Evolutionary conservation across 1,284 basidiomycete species (phyloP), one percentile per base, ranked within the genome.

Genomic region (Boletellus dicymbophilus): DNA sequence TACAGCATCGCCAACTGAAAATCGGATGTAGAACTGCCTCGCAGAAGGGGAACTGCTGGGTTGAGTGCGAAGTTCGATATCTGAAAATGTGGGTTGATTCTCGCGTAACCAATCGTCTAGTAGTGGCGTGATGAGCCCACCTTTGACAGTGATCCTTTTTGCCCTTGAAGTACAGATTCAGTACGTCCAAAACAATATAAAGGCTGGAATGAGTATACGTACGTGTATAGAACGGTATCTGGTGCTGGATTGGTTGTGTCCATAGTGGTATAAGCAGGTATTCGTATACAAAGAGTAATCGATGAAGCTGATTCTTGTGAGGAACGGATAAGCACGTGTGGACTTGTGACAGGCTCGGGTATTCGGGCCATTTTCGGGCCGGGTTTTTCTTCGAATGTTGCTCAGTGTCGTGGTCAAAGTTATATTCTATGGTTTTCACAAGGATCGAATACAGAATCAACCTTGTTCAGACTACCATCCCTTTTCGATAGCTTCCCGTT

Each of bases 391-490:
- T n/a, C n/a, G n/a, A n/a, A n/a, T n/a, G n/a, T n/a, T n/a, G n/a
- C n/a, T n/a, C n/a, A n/a, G n/a, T n/a, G n/a, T n/a, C n/a, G n/a
- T n/a, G n/a, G n/a, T n/a, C n/a, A 84, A 84, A 49, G 85, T 88
- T 36, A 72, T 88, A 4, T 89, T 89, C 66, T 86, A 84, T 55
- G 85, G 84, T 18, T 62, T 88, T 15, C 69, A 82, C 3, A 72
- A 83, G 60, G 79, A 83, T 51, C 74, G 83, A 36, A 78, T 85
- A 8, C 78, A 85, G 55, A 77, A 22, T 67, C 88, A 21, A 71
- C 83, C 9, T 66, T 86, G 1, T 88, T 85, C 7, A 78, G 72
- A 54, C 70, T 88, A 6, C 86, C 85, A 1, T 75, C 79, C 8
- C 73, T 89, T 2, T 73, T 77, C 28, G 82, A 81, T 16, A 80